phyloP scores from a whole-genome alignment of 306 rosid species.

The Fragaria iinumae region DNA sequence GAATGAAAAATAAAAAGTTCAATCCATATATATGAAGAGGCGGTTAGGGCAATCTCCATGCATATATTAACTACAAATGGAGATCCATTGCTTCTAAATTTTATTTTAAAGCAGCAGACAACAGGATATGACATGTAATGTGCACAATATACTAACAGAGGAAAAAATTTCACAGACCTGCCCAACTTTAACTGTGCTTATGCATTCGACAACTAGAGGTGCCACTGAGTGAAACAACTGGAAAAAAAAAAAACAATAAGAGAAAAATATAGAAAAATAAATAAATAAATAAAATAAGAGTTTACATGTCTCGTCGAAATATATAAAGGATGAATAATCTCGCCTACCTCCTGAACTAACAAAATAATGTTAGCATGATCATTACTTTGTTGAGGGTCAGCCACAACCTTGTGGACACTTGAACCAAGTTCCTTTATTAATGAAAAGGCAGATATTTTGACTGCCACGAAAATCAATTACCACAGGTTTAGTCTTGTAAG shows the following conservation, averaged over 20 bases:
- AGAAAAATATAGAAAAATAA: neutral
- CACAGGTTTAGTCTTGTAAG: slow-evolving; percentile 13
- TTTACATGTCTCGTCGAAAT: slow-evolving; percentile 22
- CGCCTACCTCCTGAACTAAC: slow-evolving; percentile 65
- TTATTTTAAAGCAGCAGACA: neutral
- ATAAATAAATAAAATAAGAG: neutral
- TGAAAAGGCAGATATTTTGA: slow-evolving; percentile 68
- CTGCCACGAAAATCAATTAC: slow-evolving; percentile 43
- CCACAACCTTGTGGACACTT: slow-evolving; percentile 44
- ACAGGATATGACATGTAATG: neutral
- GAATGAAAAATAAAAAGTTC: neutral
- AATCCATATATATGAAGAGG: neutral
- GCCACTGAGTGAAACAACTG: slow-evolving; percentile 67
- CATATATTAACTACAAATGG: neutral
- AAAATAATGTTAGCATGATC: slow-evolving; percentile 40
- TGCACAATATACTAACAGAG: slow-evolving; percentile 18
- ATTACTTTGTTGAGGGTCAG: slow-evolving; percentile 39
- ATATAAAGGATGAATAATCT: slow-evolving; percentile 18
- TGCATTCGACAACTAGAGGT: slow-evolving; percentile 64
- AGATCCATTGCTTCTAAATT: neutral
- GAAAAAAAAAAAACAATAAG: slow-evolving; percentile 28
- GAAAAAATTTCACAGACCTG: slow-evolving; percentile 53
- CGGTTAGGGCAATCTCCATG: neutral
- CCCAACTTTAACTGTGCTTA: slow-evolving; percentile 75
- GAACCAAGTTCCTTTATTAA: slow-evolving; percentile 77